A percentile compares a stretch with the other conserved stretches of the same genome.
Conservation (phyloP, 2,329 filamentous ascomycete genomes). For the Cryoendolithus antarcticus region DNA sequence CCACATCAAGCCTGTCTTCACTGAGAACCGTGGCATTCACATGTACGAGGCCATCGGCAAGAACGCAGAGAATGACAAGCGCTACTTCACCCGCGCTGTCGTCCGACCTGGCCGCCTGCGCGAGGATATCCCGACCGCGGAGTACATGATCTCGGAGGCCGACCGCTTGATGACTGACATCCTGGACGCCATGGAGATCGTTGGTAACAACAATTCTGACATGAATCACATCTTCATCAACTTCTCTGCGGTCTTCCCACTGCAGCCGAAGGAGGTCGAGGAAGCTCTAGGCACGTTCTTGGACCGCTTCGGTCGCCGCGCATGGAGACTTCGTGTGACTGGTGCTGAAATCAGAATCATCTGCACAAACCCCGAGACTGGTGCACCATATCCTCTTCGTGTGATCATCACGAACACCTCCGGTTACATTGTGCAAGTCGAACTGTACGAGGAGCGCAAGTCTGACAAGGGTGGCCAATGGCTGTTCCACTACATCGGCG, state of each 20-base stretch:
- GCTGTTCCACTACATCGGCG: slow-evolving; percentile 96
- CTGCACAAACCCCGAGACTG: slow-evolving; percentile 79
- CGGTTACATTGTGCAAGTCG: slow-evolving; percentile 92
- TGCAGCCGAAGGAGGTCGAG: slow-evolving; percentile 80
- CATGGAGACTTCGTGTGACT: slow-evolving; percentile 91
- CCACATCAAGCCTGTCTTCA: slow-evolving; percentile 96
- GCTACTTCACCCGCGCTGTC: slow-evolving; percentile 94
- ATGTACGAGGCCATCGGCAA: slow-evolving; percentile 96
- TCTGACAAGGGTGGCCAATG: slow-evolving; percentile 88
- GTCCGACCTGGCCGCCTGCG: slow-evolving; percentile 87
- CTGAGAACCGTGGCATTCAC: slow-evolving; percentile 97
- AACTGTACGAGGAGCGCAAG: slow-evolving; percentile 95
- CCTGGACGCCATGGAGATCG: slow-evolving; percentile 92
- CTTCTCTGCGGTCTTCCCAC: slow-evolving; percentile 92
- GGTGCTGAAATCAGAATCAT: slow-evolving; percentile 97
- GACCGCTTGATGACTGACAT: slow-evolving; percentile 97
- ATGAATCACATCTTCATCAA: slow-evolving; percentile 99
- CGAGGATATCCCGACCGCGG: slow-evolving; percentile 95
- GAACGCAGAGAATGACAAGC: slow-evolving; percentile 88
- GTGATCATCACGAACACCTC: slow-evolving; percentile 98
- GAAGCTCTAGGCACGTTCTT: slow-evolving; percentile 88
- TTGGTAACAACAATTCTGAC: slow-evolving; percentile 98
- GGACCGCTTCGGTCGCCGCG: slow-evolving; percentile 87
- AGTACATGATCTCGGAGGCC: slow-evolving; percentile 95
- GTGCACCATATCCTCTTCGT: slow-evolving; percentile 78